phyloP scores from a whole-genome alignment of 768 basidiomycete species.

The Kwoniella europaea region DNA sequence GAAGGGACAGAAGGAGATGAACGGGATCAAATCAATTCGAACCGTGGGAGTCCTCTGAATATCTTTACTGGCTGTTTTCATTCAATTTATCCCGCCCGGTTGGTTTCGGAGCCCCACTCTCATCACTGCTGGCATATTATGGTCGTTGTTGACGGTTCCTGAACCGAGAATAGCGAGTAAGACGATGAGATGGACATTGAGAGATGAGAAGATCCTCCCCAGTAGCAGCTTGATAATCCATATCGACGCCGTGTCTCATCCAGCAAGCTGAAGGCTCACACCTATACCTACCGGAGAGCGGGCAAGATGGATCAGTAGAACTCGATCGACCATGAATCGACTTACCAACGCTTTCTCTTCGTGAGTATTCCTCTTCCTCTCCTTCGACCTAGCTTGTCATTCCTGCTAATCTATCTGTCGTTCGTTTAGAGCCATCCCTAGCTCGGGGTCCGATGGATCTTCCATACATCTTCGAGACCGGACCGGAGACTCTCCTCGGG shows the following conservation, averaged over 20 bases:
- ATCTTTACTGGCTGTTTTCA: not conserved
- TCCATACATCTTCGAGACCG: conserved; percentile 18
- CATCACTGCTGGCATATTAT: too few species aligned
- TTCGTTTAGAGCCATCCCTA: conserved; percentile 20
- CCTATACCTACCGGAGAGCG: not conserved
- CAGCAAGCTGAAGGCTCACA: not conserved
- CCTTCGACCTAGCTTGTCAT: not conserved
- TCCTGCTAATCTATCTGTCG: not conserved
- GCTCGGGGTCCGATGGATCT: conserved; percentile 29
- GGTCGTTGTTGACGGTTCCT: not conserved
- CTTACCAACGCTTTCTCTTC: conserved; percentile 40
- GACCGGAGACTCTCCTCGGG: conserved; percentile 15
- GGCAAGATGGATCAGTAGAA: not conserved
- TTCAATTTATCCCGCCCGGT: too few species aligned
- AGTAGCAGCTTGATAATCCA: not conserved
- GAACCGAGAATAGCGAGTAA: not conserved
- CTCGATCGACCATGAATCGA: conserved; percentile 29
- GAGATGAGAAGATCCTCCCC: not conserved
- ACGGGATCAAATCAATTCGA: conserved; percentile 6
- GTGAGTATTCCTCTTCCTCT: conserved; percentile 13
- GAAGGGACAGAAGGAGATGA: not conserved
- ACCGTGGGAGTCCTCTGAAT: not conserved
- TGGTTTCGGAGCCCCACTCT: too few species aligned
- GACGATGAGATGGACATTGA: not conserved
- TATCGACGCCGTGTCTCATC: not conserved